These are phyloP conservation scores for Xylariaceae sp. DNA, from an alignment of 2,329 filamentous ascomycete genomes.

Conservation along the genomic window DNA sequence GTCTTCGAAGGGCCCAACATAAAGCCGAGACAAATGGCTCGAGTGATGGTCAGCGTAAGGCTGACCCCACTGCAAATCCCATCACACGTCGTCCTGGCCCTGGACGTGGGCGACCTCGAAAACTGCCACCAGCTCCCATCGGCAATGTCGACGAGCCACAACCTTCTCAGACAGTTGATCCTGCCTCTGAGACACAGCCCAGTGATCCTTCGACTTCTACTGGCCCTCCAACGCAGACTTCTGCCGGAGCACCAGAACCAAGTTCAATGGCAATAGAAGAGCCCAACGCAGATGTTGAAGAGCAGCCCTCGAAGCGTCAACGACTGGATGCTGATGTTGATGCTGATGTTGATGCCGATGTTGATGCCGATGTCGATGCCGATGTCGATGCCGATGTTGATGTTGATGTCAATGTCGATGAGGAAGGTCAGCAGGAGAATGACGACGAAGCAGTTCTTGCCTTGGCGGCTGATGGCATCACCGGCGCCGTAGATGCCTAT, in stretches of 20 bases:
- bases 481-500: slow-evolving; percentile 35
- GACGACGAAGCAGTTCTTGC: slow-evolving; percentile 41
- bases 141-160: slow-evolving; percentile 16
- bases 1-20: slow-evolving; percentile 61
- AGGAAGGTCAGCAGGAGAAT: slow-evolving; percentile 30
- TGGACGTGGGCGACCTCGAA: slow-evolving; percentile 61
- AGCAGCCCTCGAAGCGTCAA: slow-evolving; percentile 43
- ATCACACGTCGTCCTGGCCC: slow-evolving; percentile 67
- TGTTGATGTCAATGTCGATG: slow-evolving; percentile 21
- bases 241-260: slow-evolving; percentile 27
- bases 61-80: slow-evolving; percentile 62
- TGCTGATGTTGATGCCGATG: slow-evolving; percentile 21
- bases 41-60: slow-evolving; percentile 46
- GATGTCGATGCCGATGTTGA: slow-evolving; percentile 26
- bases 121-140: slow-evolving; percentile 45
- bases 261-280: slow-evolving; percentile 31
- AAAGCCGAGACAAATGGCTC: slow-evolving; percentile 54
- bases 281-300: slow-evolving; percentile 34
- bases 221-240: slow-evolving; percentile 10
- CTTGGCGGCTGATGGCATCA: slow-evolving; percentile 38
- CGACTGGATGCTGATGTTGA: slow-evolving; percentile 38
- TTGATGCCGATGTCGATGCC: slow-evolving; percentile 22
- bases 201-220: slow-evolving; percentile 9
- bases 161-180: slow-evolving; percentile 7
- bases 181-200: slow-evolving; percentile 18